phyloP scores from a whole-genome alignment of 345 rosid species.

The Brassica juncea region DNA sequence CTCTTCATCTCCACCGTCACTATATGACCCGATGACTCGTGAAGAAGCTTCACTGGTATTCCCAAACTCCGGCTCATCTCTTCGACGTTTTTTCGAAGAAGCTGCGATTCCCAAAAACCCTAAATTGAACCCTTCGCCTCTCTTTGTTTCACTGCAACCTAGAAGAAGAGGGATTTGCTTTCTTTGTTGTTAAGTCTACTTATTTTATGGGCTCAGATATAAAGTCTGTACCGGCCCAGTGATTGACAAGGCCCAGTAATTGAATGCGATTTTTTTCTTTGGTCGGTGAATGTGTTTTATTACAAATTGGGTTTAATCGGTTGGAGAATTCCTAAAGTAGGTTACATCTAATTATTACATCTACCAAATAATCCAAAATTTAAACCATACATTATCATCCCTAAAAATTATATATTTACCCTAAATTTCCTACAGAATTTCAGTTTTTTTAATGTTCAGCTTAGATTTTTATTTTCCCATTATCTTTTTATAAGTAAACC shows the following conservation, averaged over 20 bases:
- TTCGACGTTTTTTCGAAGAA: neutral
- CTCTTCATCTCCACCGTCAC: constrained; percentile 88
- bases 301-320: no score
- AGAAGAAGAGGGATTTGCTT: neutral
- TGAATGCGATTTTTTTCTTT: neutral
- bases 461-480: neutral
- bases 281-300: neutral
- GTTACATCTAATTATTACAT: no score
- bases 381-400: neutral
- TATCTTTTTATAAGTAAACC: no score
- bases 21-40: constrained; percentile 78
- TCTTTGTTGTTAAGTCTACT: neutral
- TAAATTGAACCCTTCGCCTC: constrained; percentile 28
- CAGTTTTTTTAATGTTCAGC: neutral
- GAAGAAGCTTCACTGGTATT: constrained; percentile 84
- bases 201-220: neutral
- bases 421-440: neutral
- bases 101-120: constrained; percentile 43
- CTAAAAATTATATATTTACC: neutral
- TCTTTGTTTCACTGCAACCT: constrained; percentile 12
- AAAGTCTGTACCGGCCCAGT: neutral
- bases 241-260: neutral
- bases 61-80: constrained; percentile 82
- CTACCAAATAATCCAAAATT: neutral
- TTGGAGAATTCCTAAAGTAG: no score